These are phyloP conservation scores for Neoscytalidium dimidiatum DNA, from an alignment of 2,329 filamentous ascomycete species.

Conservation along the genomic window DNA sequence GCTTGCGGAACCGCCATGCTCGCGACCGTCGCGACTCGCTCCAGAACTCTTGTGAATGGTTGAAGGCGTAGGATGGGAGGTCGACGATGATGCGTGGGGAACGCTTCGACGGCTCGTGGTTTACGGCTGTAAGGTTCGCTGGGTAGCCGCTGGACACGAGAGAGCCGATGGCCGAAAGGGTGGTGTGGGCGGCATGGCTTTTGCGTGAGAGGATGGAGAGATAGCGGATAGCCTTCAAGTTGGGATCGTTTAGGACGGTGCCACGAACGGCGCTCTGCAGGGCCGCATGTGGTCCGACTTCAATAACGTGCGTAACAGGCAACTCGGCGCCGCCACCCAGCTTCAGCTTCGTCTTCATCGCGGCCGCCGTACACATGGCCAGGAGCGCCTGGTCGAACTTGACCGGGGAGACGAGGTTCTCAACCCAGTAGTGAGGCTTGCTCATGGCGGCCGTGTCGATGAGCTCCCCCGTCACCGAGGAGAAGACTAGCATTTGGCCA, in stretches of 20 bases:
- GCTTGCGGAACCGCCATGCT: conserved; percentile 24
- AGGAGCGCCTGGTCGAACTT: conserved; percentile 32
- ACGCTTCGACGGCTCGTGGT: background rate
- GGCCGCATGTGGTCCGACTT: conserved; percentile 34
- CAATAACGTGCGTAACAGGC: conserved; percentile 19
- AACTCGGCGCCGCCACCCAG: conserved; percentile 40
- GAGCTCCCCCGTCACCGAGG: background rate
- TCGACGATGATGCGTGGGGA: background rate
- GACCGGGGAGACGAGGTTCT: conserved; percentile 41
- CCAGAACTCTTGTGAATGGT: conserved; percentile 27
- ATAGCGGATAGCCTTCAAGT: conserved; percentile 8
- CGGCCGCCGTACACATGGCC: conserved; percentile 13
- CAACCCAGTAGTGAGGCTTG: conserved; percentile 36
- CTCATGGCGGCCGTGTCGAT: background rate
- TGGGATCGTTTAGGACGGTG: background rate
- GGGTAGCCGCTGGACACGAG: background rate
- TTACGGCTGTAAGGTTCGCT: background rate
- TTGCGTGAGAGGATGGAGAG: background rate
- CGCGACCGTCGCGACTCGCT: conserved; percentile 26
- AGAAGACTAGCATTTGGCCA: background rate
- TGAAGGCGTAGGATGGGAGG: background rate
- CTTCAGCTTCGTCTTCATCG: conserved; percentile 41
- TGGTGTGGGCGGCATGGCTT: background rate
- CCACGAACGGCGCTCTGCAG: conserved; percentile 17
- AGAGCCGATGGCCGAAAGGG: background rate